Base-by-base conservation (phyloP, 202 grass and related monocot genomes). In the Digitaria exilis region DNA sequence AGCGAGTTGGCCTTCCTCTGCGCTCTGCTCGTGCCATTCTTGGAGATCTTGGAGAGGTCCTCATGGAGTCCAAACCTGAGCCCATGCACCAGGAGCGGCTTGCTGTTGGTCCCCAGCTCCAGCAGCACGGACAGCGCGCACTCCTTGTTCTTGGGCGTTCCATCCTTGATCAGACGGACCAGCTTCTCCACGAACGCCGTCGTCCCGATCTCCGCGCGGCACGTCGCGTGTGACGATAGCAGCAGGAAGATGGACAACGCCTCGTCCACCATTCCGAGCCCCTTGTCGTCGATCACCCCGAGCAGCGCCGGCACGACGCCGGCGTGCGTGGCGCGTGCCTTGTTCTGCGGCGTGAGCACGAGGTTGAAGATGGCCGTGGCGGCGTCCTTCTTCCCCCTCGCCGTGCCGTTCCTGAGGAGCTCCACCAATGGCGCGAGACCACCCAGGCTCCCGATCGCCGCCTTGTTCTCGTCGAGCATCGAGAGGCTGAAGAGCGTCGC, bases 311-410 rank as follows among this genome's bases (percentile, higher is more conserved):
- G 16, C 0, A 95, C 77, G 43, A 89, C 45, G 21, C 92, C 90
- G 0, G 90, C 90, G 19, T 95, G 81, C 1, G 92, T 84, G 7
- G 90, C 90, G 48, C 84, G 77, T 2, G 43, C 79, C 86, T 91
- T 98, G 87, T 95, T 98, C 69, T 89, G 87, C 64, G 79, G 76
- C 49, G 80, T 83, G 9, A 93, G 69, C 7, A 92, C 61, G 71
- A 97, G 86, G 81, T 91, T 95, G 76, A 98, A 95, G 83, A 98
- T 86, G 16, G 92, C 88, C 28, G 95, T 91, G 54, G 90, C 84
- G 42, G 95, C 95, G 89, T 98, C 92, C 63, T 97, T 95, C 82
- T 92, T 97, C 7, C 95, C 95, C 75, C 90, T 58, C 11, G 79
- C 75, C 42, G 87, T 95, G 65, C 90, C 92, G 11, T 82, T 93